Evolutionary conservation across 495 filamentous ascomycete species (phyloP), one percentile per base, ranked within the genome.

Genomic region (Letharia lupina): DNA sequence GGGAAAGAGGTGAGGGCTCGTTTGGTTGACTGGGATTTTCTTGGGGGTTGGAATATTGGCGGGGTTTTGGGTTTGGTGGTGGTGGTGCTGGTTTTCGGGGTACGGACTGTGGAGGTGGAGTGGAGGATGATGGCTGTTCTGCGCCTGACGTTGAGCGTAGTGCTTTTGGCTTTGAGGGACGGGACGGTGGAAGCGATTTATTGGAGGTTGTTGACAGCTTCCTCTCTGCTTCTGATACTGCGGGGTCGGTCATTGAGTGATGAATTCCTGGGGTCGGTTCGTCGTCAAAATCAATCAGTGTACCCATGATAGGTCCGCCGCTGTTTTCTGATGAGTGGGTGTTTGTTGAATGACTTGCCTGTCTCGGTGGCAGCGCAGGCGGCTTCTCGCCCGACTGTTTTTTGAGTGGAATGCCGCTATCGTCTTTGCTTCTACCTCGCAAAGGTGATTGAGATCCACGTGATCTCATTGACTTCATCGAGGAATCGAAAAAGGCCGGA

Each of bases 401-500:
- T 65, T 65, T 66, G 64, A 68, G 31, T 52, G 67, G 54, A 12
- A 67, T 39, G 60, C 52, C 62, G 67, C 64, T 63, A 28, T 52
- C 68, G 31, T 70, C 69, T 20, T 57, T 66, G 23, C 71, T 66
- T 28, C 63, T 39, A 54, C 67, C 74, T 40, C 70, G 74, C 23
- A 76, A 48, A 11, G 62, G n/a, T 47, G 73, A 63, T 47, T 70
- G 65, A 40, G 50, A 42, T 48, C 72, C 67, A 59, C 56, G 54
- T 45, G 57, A 13, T 44, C 58, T 62, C 64, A 62, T 39, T 31
- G 64, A 62, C 45, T 61, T 62, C 63, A 64, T 39, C 11, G 64
- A 54, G 6, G 87, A 79, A 66, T 96, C 90, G 71, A 96, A 95
- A 72, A 93, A 96, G 4, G 83, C 81, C 42, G 81, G 80, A 48